These are phyloP conservation scores for Penicillium verhagenii DNA, from an alignment of 495 filamentous ascomycete species.

Conservation along the genomic window DNA sequence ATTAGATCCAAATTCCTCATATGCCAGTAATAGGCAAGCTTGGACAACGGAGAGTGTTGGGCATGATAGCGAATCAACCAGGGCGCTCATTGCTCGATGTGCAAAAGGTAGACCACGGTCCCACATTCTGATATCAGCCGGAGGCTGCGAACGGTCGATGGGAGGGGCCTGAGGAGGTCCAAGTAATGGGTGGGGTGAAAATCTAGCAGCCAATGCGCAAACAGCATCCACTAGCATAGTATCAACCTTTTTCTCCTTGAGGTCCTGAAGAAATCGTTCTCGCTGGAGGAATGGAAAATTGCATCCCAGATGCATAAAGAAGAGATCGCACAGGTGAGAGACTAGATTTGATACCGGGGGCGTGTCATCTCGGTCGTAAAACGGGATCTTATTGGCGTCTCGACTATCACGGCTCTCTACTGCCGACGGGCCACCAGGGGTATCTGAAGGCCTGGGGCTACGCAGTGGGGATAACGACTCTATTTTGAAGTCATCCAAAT, in stretches of 20 bases:
- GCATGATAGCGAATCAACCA: conserved; percentile 74
- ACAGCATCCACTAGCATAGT: conserved; percentile 84
- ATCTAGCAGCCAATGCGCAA: conserved; percentile 77
- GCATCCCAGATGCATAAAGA: conserved; percentile 75
- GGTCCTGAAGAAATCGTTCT: conserved; percentile 63
- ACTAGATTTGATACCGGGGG: conserved; percentile 69
- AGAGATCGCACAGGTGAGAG: conserved; percentile 69
- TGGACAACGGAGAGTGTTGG: conserved; percentile 78
- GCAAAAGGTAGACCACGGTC: conserved; percentile 68
- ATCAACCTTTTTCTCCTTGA: conserved; percentile 77
- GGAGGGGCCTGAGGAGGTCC: conserved; percentile 49
- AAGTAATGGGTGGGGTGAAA: conserved; percentile 67
- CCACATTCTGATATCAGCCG: conserved; percentile 44
- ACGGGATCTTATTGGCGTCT: conserved; percentile 66
- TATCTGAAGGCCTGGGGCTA: conserved; percentile 33
- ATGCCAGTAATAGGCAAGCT: conserved; percentile 76
- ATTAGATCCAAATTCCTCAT: conserved; percentile 81
- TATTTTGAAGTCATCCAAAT: conserved; percentile 9
- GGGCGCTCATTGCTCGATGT: conserved; percentile 68
- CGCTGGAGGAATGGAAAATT: conserved; percentile 78
- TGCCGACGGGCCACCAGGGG: conserved; percentile 19
- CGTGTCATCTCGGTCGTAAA: conserved; percentile 71
- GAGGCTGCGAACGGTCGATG: conserved; percentile 47
- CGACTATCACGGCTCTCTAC: conserved; percentile 45
- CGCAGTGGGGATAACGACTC: conserved; percentile 38